Percentiles rank a stretch among this genome's conserved stretches.
Conservation (phyloP, 805 yeast species). For the Lachancea thermotolerans region DNA sequence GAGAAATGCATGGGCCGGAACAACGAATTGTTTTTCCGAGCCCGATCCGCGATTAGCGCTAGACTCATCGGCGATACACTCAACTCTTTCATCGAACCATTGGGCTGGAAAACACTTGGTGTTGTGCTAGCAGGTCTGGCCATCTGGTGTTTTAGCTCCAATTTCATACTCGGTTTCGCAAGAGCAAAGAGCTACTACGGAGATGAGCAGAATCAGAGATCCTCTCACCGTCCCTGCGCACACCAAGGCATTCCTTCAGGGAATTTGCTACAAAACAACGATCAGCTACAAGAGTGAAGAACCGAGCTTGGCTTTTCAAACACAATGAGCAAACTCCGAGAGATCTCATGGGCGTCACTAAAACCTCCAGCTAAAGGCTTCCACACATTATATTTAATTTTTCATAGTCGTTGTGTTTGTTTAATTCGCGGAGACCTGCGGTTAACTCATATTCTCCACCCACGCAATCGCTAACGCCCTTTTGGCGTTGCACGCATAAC, state of each 20-base stretch:
- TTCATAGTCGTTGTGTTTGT: no score
- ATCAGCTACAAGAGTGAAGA: not conserved
- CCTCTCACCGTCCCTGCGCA: no score
- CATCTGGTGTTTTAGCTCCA: conserved; percentile 49
- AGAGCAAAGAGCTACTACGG: conserved; percentile 44
- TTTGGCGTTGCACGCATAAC: no score
- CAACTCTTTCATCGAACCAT: conserved; percentile 60
- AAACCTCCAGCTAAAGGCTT: no score
- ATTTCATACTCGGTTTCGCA: conserved; percentile 60
- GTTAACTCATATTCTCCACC: no score
- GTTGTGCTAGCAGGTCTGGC: conserved; percentile 36
- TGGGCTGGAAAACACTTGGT: conserved; percentile 52
- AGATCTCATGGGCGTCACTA: no score
- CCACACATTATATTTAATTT: no score
- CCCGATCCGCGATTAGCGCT: conserved; percentile 53
- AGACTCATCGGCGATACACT: conserved; percentile 55
- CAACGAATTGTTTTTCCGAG: conserved; percentile 33
- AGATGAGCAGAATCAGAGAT: not conserved
- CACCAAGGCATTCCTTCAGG: no score
- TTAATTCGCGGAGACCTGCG: no score
- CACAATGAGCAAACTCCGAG: no score
- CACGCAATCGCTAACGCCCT: no score
- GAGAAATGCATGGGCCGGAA: conserved; percentile 58
- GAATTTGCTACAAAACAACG: not conserved
- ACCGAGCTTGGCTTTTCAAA: not conserved